These are phyloP conservation scores for Rhytidiadelphus loreus DNA, from an alignment of 225 moss, liverwort and hornwort species.

Conservation along the genomic window DNA sequence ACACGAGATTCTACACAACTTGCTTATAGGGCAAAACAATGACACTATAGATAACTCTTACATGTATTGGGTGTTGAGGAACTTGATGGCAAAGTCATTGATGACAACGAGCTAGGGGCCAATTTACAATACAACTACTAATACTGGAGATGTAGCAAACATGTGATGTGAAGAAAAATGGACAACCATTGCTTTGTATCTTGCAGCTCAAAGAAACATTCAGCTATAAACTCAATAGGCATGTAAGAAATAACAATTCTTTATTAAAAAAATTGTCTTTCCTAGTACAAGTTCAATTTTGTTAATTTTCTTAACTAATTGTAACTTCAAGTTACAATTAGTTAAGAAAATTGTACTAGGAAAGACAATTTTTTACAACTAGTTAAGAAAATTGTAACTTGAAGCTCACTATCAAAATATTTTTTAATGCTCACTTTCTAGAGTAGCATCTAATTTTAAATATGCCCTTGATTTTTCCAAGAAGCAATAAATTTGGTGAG, in stretches of 20 bases:
- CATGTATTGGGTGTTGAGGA: background rate
- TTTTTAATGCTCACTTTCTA: background rate
- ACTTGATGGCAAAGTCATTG: background rate
- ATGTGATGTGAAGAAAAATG: accelerated
- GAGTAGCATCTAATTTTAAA: background rate
- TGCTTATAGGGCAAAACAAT: background rate
- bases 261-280: background rate
- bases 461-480: background rate
- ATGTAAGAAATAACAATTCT: background rate
- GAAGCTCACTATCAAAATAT: background rate
- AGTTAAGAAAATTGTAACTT: too few relatives aligned
- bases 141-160: background rate
- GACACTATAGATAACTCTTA: background rate
- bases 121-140: accelerated
- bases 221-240: accelerated
- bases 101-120: accelerated
- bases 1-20: background rate
- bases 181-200: background rate
- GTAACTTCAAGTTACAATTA: too few relatives aligned
- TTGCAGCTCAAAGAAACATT: background rate
- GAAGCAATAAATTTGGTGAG: background rate
- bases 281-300: background rate
- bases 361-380: too few relatives aligned
- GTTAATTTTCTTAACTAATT: background rate
- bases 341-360: too few relatives aligned